These are phyloP conservation scores for Thamnidium elegans DNA, from an alignment of 192 early-diverging fungal species.

Conservation along the genomic window DNA sequence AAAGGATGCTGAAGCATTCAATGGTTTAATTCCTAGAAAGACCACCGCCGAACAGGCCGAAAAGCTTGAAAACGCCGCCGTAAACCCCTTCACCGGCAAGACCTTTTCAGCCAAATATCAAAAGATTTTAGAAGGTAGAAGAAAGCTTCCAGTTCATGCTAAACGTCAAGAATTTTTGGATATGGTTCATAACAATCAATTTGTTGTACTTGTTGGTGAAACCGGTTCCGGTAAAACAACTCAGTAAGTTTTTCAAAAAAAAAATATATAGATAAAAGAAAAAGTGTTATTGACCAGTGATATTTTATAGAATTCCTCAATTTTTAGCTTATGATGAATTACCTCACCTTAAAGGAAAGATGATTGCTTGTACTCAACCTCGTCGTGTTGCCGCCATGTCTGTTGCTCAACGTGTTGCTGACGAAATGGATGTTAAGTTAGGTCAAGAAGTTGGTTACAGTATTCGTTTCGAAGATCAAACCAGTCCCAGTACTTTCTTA, in stretches of 20 bases:
- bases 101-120: slow-evolving; percentile 81
- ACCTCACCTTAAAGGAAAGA: slow-evolving; percentile 82
- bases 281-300: neutral
- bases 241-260: slow-evolving; percentile 57
- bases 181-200: slow-evolving; percentile 91
- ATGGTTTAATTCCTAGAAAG: slow-evolving; percentile 62
- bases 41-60: slow-evolving; percentile 89
- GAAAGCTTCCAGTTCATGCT: slow-evolving; percentile 90
- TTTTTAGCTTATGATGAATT: slow-evolving; percentile 90
- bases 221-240: slow-evolving; percentile 99
- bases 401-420: slow-evolving; percentile 96
- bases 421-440: slow-evolving; percentile 92
- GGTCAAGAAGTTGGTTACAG: slow-evolving; percentile 96
- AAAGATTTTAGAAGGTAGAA: slow-evolving; percentile 81
- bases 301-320: slow-evolving; percentile 91
- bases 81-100: slow-evolving; percentile 81
- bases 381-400: slow-evolving; percentile 99
- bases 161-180: slow-evolving; percentile 91
- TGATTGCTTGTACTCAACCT: slow-evolving; percentile 98
- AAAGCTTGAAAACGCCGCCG: slow-evolving; percentile 62
- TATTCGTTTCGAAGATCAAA: slow-evolving; percentile 98
- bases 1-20: slow-evolving; percentile 31
- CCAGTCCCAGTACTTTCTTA: slow-evolving; percentile 76
- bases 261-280: neutral
- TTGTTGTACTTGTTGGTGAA: slow-evolving; percentile 93